Conservation (phyloP, 371 early-diverging fungal species). For the Apophysomyces trapeziformis region DNA sequence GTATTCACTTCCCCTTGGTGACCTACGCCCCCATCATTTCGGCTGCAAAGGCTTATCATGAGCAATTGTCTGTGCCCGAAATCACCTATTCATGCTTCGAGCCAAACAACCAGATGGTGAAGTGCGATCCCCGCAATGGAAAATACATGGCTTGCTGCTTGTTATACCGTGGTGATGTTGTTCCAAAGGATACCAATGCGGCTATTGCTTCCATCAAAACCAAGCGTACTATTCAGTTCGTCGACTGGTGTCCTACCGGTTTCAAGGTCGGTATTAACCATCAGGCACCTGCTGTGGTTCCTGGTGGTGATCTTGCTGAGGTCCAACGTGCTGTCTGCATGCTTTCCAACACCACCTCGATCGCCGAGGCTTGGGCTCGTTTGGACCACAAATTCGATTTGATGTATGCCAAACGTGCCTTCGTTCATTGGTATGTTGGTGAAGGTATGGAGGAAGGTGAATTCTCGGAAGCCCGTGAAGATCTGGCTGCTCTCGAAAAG, state of each 20-base stretch:
- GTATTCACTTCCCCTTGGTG: constrained; percentile 94
- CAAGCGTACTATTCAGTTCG: constrained; percentile 90
- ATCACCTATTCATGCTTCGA: constrained; percentile 93
- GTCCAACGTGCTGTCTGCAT: constrained; percentile 92
- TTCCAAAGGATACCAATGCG: constrained; percentile 82
- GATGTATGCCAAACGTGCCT: constrained; percentile 97
- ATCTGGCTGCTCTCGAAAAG: constrained; percentile 97
- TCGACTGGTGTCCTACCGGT: constrained; percentile 97
- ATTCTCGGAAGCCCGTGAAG: constrained; percentile 76
- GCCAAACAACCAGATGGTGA: constrained; percentile 94
- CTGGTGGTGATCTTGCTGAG: constrained; percentile 86
- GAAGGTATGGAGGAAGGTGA: constrained; percentile 94
- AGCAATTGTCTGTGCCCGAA: constrained; percentile 86
- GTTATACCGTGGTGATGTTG: constrained; percentile 92
- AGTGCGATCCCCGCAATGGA: constrained; percentile 91
- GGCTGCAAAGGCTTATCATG: constrained; percentile 89
- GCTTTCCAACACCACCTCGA: constrained; percentile 94
- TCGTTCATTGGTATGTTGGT: constrained; percentile 98
- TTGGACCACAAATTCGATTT: constrained; percentile 92
- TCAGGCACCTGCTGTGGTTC: constrained; percentile 84
- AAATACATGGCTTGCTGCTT: constrained; percentile 96
- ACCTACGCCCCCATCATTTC: constrained; percentile 92
- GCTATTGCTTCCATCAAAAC: constrained; percentile 89
- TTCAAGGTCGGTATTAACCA: constrained; percentile 97
- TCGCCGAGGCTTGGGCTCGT: constrained; percentile 93